Base-by-base conservation (phyloP, 2,329 filamentous ascomycete genomes). In the Ceratocystis destructans region DNA sequence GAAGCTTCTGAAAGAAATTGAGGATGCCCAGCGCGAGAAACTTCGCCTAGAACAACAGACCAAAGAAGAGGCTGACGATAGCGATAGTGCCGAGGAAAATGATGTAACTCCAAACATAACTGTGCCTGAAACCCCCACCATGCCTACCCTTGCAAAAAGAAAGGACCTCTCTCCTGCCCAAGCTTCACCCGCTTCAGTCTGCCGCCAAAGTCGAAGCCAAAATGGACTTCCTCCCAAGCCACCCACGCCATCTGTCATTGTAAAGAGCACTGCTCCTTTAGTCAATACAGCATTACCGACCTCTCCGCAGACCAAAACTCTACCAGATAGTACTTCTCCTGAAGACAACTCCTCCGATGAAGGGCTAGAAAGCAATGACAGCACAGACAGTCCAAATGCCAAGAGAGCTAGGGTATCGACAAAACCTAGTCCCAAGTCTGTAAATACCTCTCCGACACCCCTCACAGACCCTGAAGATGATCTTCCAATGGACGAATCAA, bases 1-100 rank as follows among this genome's bases (percentile, higher is more conserved):
- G 41, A 28, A 68, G 48, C 50, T 68, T 22, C 44, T 65, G 33
- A 65, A 68, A 22, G 66, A 68, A 50, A 68, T 68, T n/a, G 63
- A 68, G 10, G 64, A 61, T 61, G 64, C 15, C 6, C 63, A 63
- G 20, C 46, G 53, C 10, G 62, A 61, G 57, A 64, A 67, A 22
- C 46, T 45, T 15, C 44, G 61, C 1, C 41, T 68, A 8, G 66
- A 66, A 48, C 50, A 41, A 20, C 20, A 57, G 25, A n/a, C 37
- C 12, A 15, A 25, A 15, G 17, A 10, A 2, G 15, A 37, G 25
- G 15, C 31, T 10, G 28, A 28, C 1, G 28, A 37, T 33, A 12
- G 4, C 28, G 12, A 25, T 46, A 53, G 64, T 22, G 28, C 44
- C 2, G 66, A 57, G 10, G 46, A 62, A 55, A 61, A 53, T 12